phyloP scores from a whole-genome alignment of 805 yeast species.

The Priceomyces carsonii region DNA sequence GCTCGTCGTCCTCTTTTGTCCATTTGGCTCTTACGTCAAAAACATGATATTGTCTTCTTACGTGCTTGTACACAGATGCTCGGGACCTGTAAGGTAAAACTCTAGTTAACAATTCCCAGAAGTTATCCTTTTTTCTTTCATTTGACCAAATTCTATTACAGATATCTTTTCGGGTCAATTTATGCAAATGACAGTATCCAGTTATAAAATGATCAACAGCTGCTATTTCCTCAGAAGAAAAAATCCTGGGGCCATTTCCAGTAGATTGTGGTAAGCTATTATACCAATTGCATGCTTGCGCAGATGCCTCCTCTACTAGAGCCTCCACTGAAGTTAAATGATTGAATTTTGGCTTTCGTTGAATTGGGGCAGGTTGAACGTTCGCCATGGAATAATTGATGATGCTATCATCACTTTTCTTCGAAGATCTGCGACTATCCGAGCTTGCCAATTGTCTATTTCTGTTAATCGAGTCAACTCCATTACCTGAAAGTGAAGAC shows the following conservation, averaged over 20 bases:
- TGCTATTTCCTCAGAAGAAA: slow-evolving; percentile 63
- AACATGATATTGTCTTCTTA: slow-evolving; percentile 83
- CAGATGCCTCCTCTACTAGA: slow-evolving; percentile 36
- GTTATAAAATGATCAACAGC: slow-evolving; percentile 73
- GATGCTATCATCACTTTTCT: slow-evolving; percentile 8
- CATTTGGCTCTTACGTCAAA: slow-evolving; percentile 89
- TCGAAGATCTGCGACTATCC: slow-evolving; percentile 6
- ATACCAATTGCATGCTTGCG: slow-evolving; percentile 37
- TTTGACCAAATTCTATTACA: slow-evolving; percentile 87
- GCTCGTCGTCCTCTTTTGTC: slow-evolving; percentile 79
- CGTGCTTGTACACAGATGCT: slow-evolving; percentile 91
- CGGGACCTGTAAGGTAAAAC: slow-evolving; percentile 84
- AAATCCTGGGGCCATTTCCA: slow-evolving; percentile 41
- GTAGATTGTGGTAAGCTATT: slow-evolving; percentile 24
- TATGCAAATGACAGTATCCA: slow-evolving; percentile 65
- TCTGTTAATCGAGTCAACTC: background rate
- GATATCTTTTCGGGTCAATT: slow-evolving; percentile 63
- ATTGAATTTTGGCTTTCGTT: slow-evolving; percentile 20
- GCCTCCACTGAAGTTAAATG: slow-evolving; percentile 30
- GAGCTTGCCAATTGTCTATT: slow-evolving; percentile 5
- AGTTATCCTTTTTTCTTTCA: slow-evolving; percentile 80
- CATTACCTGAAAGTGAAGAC: slow-evolving; percentile 18
- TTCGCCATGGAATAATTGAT: slow-evolving; percentile 3
- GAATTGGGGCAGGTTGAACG: slow-evolving; percentile 6
- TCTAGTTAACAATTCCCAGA: slow-evolving; percentile 81